phyloP scores from a whole-genome alignment of 192 early-diverging fungal species.

The Backusella tuberculispora region DNA sequence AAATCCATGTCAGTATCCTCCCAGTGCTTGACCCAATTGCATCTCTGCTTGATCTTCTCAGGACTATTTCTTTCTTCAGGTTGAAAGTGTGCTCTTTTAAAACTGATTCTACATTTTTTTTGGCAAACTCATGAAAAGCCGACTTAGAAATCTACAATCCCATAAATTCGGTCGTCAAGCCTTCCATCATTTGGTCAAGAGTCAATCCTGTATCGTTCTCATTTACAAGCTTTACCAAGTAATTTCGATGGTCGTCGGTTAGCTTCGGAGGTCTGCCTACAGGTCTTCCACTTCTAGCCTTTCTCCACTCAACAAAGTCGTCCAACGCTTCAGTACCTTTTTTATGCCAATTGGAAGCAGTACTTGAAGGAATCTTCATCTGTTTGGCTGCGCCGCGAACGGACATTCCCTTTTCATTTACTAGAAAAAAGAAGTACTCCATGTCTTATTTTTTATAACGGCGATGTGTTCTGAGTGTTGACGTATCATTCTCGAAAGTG shows the following conservation, averaged over 20 bases:
- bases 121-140: background rate
- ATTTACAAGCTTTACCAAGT: too few species aligned
- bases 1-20: constrained; percentile 21
- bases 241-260: too few species aligned
- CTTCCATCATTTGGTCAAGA: background rate
- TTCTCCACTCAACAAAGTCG: too few species aligned
- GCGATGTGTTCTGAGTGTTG: background rate
- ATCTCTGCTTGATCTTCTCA: too few species aligned
- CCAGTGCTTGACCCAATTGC: too few species aligned
- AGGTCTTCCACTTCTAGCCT: too few species aligned
- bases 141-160: background rate
- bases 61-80: too few species aligned
- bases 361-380: background rate
- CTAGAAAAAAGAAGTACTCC: too few species aligned
- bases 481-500: background rate
- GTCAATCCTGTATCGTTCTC: too few species aligned
- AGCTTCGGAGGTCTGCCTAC: too few species aligned
- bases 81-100: too few species aligned
- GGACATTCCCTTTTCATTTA: background rate
- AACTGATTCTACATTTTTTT: constrained; percentile 1
- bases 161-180: background rate
- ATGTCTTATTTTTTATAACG: background rate
- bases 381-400: background rate
- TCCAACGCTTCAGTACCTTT: background rate
- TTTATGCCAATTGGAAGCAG: background rate